A percentile compares a stretch with the other conserved stretches of the same genome.
These are phyloP conservation scores for Colletotrichum noveboracense DNA, from an alignment of 2,329 filamentous ascomycete species.

Conservation along the genomic window DNA sequence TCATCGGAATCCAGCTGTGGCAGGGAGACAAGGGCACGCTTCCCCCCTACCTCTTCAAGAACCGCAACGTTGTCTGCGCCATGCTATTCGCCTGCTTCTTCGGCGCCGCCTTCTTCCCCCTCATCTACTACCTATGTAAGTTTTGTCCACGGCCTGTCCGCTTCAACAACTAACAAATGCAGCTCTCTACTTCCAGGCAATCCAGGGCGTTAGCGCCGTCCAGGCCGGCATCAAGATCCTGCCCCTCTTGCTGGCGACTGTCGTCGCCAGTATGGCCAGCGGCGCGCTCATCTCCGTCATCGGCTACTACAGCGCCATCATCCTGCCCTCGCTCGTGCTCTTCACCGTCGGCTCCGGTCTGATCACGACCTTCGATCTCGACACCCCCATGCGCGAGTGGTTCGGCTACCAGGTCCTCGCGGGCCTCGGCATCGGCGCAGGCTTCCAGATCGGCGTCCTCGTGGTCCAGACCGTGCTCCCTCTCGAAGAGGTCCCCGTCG, in stretches of 20 bases:
- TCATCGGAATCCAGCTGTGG: constrained; percentile 50
- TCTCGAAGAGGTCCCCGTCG: constrained; percentile 53
- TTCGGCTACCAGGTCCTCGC: constrained; percentile 63
- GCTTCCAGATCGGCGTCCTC: constrained; percentile 53
- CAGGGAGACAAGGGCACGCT: constrained; percentile 54
- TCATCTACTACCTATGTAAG: constrained; percentile 60
- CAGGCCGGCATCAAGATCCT: constrained; percentile 60
- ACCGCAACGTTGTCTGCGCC: constrained; percentile 44
- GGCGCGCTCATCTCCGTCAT: constrained; percentile 46
- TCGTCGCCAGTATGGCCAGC: constrained; percentile 50
- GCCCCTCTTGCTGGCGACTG: constrained; percentile 56
- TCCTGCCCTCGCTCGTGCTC: constrained; percentile 46
- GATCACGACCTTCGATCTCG: constrained; percentile 55
- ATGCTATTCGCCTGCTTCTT: constrained; percentile 52
- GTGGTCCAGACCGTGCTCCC: constrained; percentile 58
- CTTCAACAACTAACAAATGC: background rate
- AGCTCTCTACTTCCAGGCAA: constrained; percentile 60
- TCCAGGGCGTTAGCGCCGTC: constrained; percentile 57
- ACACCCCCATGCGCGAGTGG: constrained; percentile 55
- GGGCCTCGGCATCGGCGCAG: constrained; percentile 57
- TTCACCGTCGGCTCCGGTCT: constrained; percentile 56
- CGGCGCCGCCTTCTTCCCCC: constrained; percentile 55
- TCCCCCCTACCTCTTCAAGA: constrained; percentile 52
- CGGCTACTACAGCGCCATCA: constrained; percentile 48
- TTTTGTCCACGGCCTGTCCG: background rate